phyloP scores from a whole-genome alignment of 139 green algal genomes.

The Bryopsis sp. region DNA sequence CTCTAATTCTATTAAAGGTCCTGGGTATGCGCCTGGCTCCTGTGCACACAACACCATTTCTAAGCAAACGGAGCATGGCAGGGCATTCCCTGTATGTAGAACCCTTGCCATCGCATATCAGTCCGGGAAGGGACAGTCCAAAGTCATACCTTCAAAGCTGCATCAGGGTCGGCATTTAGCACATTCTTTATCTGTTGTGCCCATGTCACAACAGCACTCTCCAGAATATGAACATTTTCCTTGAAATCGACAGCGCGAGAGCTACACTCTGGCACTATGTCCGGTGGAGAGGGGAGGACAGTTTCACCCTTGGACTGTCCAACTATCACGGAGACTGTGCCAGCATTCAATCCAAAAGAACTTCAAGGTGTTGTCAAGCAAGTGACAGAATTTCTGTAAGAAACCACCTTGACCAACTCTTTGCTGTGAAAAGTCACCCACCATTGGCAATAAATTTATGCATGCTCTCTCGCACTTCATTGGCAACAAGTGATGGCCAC shows the following conservation, averaged over 20 bases:
- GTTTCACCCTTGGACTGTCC: slow-evolving; percentile 79
- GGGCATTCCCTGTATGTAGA: neutral
- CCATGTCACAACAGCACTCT: slow-evolving; percentile 75
- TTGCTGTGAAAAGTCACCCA: slow-evolving; percentile 20
- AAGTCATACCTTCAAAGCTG: slow-evolving; percentile 34
- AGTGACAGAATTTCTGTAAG: neutral
- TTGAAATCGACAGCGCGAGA: slow-evolving; percentile 50
- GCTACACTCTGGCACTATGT: slow-evolving; percentile 20
- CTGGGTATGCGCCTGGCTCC: slow-evolving; percentile 41
- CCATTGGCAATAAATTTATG: slow-evolving; percentile 77
- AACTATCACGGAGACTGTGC: slow-evolving; percentile 61
- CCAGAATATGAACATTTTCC: slow-evolving; percentile 81
- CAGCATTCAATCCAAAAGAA: neutral
- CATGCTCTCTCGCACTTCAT: slow-evolving; percentile 75
- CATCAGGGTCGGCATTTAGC: slow-evolving; percentile 67
- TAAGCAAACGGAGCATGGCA: neutral
- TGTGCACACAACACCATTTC: slow-evolving; percentile 11
- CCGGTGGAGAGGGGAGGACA: slow-evolving; percentile 67
- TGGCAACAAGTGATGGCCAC: slow-evolving; percentile 73
- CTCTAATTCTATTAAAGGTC: slow-evolving; percentile 73
- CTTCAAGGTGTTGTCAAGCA: neutral
- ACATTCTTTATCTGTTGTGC: slow-evolving; percentile 88
- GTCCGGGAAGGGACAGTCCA: slow-evolving; percentile 11
- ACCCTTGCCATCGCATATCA: neutral
- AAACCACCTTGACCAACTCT: neutral